Evolutionary conservation across 139 green algal species (phyloP).

Genomic region (Tetraselmis chui): DNA sequence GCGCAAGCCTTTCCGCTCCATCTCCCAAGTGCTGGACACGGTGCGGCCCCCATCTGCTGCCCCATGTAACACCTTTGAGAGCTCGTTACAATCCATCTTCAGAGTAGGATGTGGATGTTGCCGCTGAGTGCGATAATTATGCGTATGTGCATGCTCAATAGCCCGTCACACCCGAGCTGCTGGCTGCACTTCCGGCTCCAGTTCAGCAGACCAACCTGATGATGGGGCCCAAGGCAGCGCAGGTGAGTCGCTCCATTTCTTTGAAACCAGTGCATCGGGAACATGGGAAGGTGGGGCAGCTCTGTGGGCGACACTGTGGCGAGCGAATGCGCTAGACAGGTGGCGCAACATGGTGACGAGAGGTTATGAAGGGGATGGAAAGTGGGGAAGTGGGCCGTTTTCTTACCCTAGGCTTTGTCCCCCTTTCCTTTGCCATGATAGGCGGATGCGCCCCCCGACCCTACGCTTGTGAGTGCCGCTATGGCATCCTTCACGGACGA

Average conservation of each 20-base stretch:
- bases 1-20: not conserved
- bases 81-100: not conserved
- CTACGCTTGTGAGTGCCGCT: not conserved
- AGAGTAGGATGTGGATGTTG: not conserved
- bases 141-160: not conserved
- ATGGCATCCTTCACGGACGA: not conserved
- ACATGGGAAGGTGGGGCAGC: too few relatives aligned
- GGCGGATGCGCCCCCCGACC: not conserved
- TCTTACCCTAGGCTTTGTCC: too few relatives aligned
- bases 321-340: too few relatives aligned
- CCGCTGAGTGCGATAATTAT: not conserved
- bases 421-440: too few relatives aligned
- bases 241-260: not conserved
- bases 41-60: not conserved
- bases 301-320: too few relatives aligned
- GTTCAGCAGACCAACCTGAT: not conserved
- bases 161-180: not conserved
- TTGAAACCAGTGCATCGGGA: too few relatives aligned
- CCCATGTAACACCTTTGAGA: not conserved
- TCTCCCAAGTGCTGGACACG: not conserved
- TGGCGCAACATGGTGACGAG: too few relatives aligned
- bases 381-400: too few relatives aligned
- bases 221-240: not conserved
- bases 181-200: not conserved
- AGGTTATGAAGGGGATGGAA: too few relatives aligned